Conservation (phyloP, 371 early-diverging fungal species). For the Rhizopus stolonifer region DNA sequence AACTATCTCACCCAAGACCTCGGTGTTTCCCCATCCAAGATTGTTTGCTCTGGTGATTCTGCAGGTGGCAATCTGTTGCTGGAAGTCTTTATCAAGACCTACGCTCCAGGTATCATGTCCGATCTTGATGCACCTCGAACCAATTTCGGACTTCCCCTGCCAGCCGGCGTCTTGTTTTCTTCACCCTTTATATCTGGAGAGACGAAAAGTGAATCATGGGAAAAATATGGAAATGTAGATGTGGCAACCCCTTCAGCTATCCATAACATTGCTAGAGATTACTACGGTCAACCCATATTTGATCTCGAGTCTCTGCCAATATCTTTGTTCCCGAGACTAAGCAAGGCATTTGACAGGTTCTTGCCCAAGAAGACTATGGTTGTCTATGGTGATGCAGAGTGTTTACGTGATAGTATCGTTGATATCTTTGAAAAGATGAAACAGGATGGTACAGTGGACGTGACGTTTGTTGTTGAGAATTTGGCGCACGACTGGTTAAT, state of each 20-base stretch:
- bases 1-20: constrained; percentile 40
- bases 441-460: constrained; percentile 20
- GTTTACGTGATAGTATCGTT: constrained; percentile 38
- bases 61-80: constrained; percentile 35
- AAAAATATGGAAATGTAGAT: constrained; percentile 25
- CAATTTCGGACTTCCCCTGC: constrained; percentile 24
- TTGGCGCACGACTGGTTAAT: constrained; percentile 47
- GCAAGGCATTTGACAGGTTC: constrained; percentile 30
- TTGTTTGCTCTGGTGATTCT: constrained; percentile 39
- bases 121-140: constrained; percentile 22
- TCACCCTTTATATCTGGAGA: constrained; percentile 35
- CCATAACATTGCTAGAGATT: constrained; percentile 34
- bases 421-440: constrained; percentile 19
- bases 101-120: constrained; percentile 29
- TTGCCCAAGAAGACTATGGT: constrained; percentile 29
- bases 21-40: constrained; percentile 31
- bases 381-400: constrained; percentile 38
- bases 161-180: constrained; percentile 30
- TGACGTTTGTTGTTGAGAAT: constrained; percentile 25
- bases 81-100: constrained; percentile 29
- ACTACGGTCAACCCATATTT: constrained; percentile 19
- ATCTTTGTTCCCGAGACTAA: constrained; percentile 19
- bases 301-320: constrained; percentile 32
- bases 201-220: constrained; percentile 31
- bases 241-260: constrained; percentile 20